Evolutionary conservation across 441 rosid genomes (phyloP).

Genomic region (Sinapis alba): DNA sequence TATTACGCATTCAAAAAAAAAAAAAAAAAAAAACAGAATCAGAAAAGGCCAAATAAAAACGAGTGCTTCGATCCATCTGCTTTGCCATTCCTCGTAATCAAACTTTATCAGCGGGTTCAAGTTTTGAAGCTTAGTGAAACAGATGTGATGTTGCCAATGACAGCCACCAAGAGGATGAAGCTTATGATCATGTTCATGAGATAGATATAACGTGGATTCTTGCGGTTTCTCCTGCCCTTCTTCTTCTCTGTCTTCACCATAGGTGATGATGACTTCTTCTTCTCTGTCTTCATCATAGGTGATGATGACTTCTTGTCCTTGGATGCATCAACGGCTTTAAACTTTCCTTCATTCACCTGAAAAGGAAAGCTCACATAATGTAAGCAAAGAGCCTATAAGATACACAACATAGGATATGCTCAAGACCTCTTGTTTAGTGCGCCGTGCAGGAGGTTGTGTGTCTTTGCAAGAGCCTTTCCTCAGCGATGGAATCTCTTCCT

Average conservation of each 20-base stretch:
- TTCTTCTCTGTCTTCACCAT: conserved; percentile 18
- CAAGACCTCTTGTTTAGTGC: conserved; percentile 21
- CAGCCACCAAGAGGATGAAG: conserved; percentile 21
- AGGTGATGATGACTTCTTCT: not conserved
- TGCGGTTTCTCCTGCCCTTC: not conserved
- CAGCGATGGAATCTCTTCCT: not conserved
- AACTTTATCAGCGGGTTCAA: not conserved
- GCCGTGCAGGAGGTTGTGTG: not conserved
- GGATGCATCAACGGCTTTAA: not conserved
- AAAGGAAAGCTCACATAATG: conserved; percentile 4
- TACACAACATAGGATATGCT: not conserved
- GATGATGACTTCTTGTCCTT: not conserved
- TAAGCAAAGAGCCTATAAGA: not conserved
- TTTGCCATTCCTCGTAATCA: conserved; percentile 1
- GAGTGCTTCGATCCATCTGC: not conserved
- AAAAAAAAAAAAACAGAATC: not conserved
- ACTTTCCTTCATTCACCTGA: conserved; percentile 13
- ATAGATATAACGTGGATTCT: not conserved
- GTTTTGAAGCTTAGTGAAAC: conserved; percentile 9
- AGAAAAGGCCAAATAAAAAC: not conserved
- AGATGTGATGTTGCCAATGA: conserved; percentile 7
- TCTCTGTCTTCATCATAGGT: too few relatives aligned
- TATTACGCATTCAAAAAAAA: not conserved
- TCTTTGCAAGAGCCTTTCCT: conserved; percentile 15
- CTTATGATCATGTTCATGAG: conserved; percentile 17